These are phyloP conservation scores for Haematococcus lacustris DNA, from an alignment of 139 green algal species.

Conservation along the genomic window DNA sequence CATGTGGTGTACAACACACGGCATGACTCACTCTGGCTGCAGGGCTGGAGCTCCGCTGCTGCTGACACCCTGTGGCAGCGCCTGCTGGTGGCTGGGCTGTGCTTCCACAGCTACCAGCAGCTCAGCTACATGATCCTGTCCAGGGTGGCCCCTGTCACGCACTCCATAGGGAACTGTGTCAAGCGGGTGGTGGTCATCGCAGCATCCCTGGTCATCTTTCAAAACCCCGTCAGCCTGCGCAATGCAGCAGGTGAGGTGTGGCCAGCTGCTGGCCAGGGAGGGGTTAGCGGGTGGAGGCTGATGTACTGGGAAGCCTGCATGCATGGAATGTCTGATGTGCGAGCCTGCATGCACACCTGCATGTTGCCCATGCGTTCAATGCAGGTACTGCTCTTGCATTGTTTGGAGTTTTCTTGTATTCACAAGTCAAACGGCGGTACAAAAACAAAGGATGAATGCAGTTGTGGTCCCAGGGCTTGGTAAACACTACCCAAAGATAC, in stretches of 20 bases:
- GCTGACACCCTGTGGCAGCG: slow-evolving; percentile 36
- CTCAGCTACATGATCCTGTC: slow-evolving; percentile 58
- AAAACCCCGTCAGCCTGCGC: slow-evolving; percentile 70
- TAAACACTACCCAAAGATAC: slow-evolving; percentile 37
- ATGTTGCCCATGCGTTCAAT: background rate
- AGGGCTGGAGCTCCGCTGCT: slow-evolving; percentile 24
- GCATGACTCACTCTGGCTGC: no score
- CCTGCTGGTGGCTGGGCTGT: slow-evolving; percentile 61
- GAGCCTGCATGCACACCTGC: background rate
- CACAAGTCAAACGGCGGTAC: slow-evolving; percentile 38
- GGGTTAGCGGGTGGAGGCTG: background rate
- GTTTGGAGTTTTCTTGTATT: slow-evolving; percentile 85
- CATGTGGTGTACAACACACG: no score
- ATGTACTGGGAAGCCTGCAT: background rate
- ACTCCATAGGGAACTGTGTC: slow-evolving; percentile 91
- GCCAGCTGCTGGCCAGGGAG: background rate
- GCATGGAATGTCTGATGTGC: background rate
- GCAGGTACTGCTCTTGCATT: slow-evolving; percentile 78
- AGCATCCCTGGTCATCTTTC: slow-evolving; percentile 83
- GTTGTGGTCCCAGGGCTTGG: slow-evolving; percentile 84
- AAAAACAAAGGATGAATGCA: slow-evolving; percentile 2
- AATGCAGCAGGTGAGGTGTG: slow-evolving; percentile 36
- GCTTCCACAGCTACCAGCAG: slow-evolving; percentile 96
- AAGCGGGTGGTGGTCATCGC: slow-evolving; percentile 97
- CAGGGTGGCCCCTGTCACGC: slow-evolving; percentile 6